Conservation (phyloP, 768 basidiomycete genomes). For the Leccinum subgranulosum region DNA sequence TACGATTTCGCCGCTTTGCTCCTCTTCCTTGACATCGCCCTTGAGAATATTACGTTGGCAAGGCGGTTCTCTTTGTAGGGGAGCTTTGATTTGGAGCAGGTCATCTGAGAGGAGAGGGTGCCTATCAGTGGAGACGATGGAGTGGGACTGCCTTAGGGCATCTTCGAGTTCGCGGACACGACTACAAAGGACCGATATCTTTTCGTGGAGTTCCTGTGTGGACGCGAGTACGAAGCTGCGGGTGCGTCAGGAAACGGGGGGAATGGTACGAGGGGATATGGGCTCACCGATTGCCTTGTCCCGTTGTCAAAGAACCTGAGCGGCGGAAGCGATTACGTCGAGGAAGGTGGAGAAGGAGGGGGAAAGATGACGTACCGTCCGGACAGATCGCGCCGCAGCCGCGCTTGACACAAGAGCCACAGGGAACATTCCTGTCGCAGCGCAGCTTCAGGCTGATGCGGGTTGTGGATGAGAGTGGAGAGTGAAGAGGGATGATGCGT, state of each 20-base stretch:
- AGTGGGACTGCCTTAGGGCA: constrained; percentile 57
- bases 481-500: not conserved
- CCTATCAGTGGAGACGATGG: constrained; percentile 51
- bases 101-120: constrained; percentile 74
- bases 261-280: not conserved
- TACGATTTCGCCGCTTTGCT: constrained; percentile 61
- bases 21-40: constrained; percentile 55
- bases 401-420: constrained; percentile 77
- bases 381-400: constrained; percentile 82
- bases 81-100: constrained; percentile 70
- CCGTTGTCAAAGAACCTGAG: constrained; percentile 74
- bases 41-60: constrained; percentile 37
- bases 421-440: constrained; percentile 76
- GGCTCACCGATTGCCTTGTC: constrained; percentile 72
- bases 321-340: constrained; percentile 16
- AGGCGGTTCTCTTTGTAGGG: constrained; percentile 64
- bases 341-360: constrained; percentile 10
- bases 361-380: constrained; percentile 50
- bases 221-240: constrained; percentile 74
- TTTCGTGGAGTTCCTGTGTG: constrained; percentile 79
- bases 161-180: constrained; percentile 80
- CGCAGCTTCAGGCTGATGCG: constrained; percentile 30
- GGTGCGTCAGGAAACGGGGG: not conserved
- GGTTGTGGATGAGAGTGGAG: not conserved
- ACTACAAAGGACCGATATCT: constrained; percentile 68